These are phyloP conservation scores for Thamnidium elegans DNA, from an alignment of 192 early-diverging fungal species.

Conservation along the genomic window DNA sequence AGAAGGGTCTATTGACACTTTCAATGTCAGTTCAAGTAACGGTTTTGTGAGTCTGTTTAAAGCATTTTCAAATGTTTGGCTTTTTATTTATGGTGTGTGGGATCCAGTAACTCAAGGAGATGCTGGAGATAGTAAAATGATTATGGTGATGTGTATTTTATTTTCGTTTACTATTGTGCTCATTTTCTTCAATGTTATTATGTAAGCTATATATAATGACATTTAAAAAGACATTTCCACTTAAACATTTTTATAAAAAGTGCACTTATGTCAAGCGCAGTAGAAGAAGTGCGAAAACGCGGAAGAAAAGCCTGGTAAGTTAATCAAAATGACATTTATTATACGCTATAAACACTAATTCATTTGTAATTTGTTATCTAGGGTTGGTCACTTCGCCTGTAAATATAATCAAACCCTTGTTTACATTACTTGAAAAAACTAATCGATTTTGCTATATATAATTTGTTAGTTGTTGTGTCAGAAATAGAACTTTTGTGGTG, in stretches of 20 bases:
- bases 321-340: too few relatives aligned
- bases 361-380: too few relatives aligned
- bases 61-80: too few relatives aligned
- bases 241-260: too few relatives aligned
- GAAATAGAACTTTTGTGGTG: background rate
- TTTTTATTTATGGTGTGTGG: slow-evolving; percentile 3
- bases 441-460: too few relatives aligned
- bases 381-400: background rate
- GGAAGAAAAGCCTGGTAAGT: background rate
- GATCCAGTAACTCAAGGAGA: slow-evolving; percentile 1
- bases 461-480: background rate
- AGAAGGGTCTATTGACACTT: too few relatives aligned
- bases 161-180: slow-evolving; percentile 11
- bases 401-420: too few relatives aligned
- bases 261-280: background rate
- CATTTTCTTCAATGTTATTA: slow-evolving; percentile 23
- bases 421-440: too few relatives aligned
- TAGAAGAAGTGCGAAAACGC: background rate
- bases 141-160: background rate
- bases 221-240: background rate
- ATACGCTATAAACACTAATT: too few relatives aligned
- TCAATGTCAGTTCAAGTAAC: background rate
- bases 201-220: slow-evolving; percentile 16
- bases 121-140: background rate
- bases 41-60: background rate